Percentiles rank a stretch among this genome's conserved stretches.
phyloP scores from a whole-genome alignment of 1,284 basidiomycete species.

The Pseudozyma sp. region DNA sequence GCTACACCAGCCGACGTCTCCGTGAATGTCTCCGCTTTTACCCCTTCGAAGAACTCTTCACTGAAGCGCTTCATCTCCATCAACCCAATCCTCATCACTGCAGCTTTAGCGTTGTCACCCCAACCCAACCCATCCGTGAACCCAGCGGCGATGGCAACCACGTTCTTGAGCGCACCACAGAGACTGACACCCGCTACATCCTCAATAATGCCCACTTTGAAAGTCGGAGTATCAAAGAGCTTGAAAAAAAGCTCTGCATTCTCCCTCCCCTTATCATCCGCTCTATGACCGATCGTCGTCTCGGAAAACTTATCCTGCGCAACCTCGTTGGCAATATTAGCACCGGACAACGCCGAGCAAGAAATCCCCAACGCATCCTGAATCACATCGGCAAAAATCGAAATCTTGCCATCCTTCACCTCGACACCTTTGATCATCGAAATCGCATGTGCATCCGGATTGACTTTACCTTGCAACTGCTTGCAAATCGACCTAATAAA shows the following conservation, averaged over 20 bases:
- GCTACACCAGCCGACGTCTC: conserved; percentile 73
- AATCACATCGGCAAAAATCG: conserved; percentile 74
- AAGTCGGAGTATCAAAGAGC: conserved; percentile 72
- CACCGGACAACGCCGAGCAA: conserved; percentile 73
- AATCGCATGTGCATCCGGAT: conserved; percentile 66
- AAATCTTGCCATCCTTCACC: conserved; percentile 71
- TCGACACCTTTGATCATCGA: conserved; percentile 70
- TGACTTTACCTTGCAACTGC: conserved; percentile 62
- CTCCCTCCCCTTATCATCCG: conserved; percentile 50
- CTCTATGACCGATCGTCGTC: conserved; percentile 74
- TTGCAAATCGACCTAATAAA: conserved; percentile 68
- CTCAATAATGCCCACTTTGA: conserved; percentile 73
- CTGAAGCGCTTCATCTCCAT: conserved; percentile 71
- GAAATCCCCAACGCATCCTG: conserved; percentile 72
- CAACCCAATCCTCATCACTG: conserved; percentile 73
- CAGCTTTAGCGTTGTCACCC: conserved; percentile 75
- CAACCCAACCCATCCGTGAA: conserved; percentile 73
- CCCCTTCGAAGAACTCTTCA: conserved; percentile 73
- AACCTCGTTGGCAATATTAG: conserved; percentile 75
- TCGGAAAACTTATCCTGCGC: conserved; percentile 72
- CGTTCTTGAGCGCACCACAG: conserved; percentile 74
- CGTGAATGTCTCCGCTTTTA: conserved; percentile 73
- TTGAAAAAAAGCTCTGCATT: conserved; percentile 65
- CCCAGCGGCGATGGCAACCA: conserved; percentile 74
- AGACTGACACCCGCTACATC: conserved; percentile 74